Evolutionary conservation across 1,139 yeast genomes (phyloP), one percentile per base, ranked within the genome.

Genomic region (Keqinozyma sinolaborantium): DNA sequence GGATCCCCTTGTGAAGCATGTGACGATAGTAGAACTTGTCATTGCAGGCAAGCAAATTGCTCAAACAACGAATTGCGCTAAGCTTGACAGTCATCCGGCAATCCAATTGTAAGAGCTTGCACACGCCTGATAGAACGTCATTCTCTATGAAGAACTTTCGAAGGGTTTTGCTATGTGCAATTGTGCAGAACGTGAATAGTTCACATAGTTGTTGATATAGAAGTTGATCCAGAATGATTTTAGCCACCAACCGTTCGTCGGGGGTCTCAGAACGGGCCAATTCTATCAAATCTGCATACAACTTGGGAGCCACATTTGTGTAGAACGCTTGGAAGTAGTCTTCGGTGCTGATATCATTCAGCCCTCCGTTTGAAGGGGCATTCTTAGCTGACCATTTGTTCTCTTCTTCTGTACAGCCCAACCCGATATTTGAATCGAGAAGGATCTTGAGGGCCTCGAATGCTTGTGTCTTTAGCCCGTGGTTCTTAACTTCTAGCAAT

Each of bases 381-480:
- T 25, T 25, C 26, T 40, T 39, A n/a, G 18, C 11, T n/a, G n/a
- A 14, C 33, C 33, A 16, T 27, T 18, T 25, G 14, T 15, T 14
- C 9, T 19, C 14, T 24, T 13, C 4, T 7, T 18, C 21, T 10
- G 10, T 18, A 18, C 21, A 7, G 9, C 21, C 21, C 10, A 18
- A 18, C 3, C 68, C 64, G 7, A 64, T 60, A 33, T 70, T 70
- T 2, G 87, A 79, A 47, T 83, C 92, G 11, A 87, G 61, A 25
- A 88, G 58, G 1, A 81, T 77, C 47, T 80, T 79, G 30, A 90
- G 59, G 0, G 96, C 95, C 56, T 88, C 96, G 39, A 77, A 78
- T 1, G 92, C 84, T 53, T 88, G 97, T 4, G 83, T 75, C 50
- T 84, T 81, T 30, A 88, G 59, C 0, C 95, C 95, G 5, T 82